Evolutionary conservation across 345 rosid genomes (phyloP), one percentile per base, ranked within the genome.

Genomic region (Zanthoxylum bungeanum): DNA sequence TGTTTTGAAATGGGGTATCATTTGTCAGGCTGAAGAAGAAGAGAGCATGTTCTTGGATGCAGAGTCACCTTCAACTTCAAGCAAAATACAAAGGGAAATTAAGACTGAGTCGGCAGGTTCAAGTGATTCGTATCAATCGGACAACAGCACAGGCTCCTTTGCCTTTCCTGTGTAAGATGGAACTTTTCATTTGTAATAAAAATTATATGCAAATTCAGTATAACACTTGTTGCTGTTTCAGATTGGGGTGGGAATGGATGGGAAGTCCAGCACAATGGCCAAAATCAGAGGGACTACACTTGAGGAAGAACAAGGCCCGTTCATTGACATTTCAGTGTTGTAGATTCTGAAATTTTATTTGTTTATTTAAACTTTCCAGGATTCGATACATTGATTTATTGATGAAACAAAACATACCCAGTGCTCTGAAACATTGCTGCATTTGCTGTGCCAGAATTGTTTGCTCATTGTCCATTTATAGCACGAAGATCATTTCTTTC

Each of bases 261-360:
- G 97, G 91, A 12, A 92, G 96, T 73, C 97, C 97, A 1, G 82
- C 69, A 53, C 85, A 83, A 58, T 89, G 88, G 96, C 96, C 97
- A 50, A 86, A 76, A 77, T 61, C 87, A 63, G 84, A 87, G 55
- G 85, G 66, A 71, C 66, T 82, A 17, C 73, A 75, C 30, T 67
- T 74, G 49, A 83, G 85, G 87, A 88, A 85, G 79, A 75, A 64
- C 49, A 86, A 77, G 77, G 31, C 79, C 2, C 51, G 52, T 25
- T 78, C 84, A 57, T 59, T 84, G 66, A 77, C 78, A 53, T 88
- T 88, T 51, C 90, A 78, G 5, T 89, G 96, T 39, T 89, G 85
- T 78, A 89, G 88, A 79, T 83, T 83, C 64, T 82, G 57, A 79
- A 70, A 19, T 1, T 57, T 57, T 58, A 17, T 57, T 57, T 57